A percentile compares a stretch with the other conserved stretches of the same genome.
Evolutionary conservation across 2,329 filamentous ascomycete species (phyloP).

Genomic region (Lachnellula occidentalis): DNA sequence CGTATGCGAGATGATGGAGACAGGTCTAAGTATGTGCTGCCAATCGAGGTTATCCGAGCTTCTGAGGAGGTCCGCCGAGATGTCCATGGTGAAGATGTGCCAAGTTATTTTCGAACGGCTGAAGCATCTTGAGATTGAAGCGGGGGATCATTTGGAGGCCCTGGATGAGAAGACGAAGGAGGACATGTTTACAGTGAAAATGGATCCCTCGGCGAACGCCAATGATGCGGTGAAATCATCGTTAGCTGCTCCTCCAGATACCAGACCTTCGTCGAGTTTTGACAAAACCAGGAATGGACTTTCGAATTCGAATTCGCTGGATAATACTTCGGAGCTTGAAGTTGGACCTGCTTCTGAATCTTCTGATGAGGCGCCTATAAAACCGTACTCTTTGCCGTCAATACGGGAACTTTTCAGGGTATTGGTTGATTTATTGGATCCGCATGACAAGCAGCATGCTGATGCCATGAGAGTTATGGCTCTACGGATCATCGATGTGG

Average conservation of each 20-base stretch:
- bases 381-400: conserved; percentile 88
- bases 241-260: conserved; percentile 38
- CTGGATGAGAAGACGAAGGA: conserved; percentile 62
- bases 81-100: conserved; percentile 98
- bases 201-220: conserved; percentile 71
- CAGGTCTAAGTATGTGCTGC: conserved; percentile 93
- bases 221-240: conserved; percentile 52
- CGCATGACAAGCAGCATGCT: conserved; percentile 85
- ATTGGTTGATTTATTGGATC: conserved; percentile 86
- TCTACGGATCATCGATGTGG: conserved; percentile 92
- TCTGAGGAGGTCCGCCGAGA: conserved; percentile 84
- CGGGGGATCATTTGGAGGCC: conserved; percentile 59
- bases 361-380: conserved; percentile 50
- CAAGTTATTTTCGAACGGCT: conserved; percentile 95
- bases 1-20: conserved; percentile 99
- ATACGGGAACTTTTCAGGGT: conserved; percentile 93
- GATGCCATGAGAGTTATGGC: conserved; percentile 98
- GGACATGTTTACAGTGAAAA: conserved; percentile 72
- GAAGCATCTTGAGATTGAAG: conserved; percentile 77
- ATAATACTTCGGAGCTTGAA: conserved; percentile 23
- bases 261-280: conserved; percentile 37
- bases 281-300: conserved; percentile 31
- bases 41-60: conserved; percentile 88
- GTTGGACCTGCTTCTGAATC: conserved; percentile 27
- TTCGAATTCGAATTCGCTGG: conserved; percentile 16